Evolutionary conservation across 768 basidiomycete genomes (phyloP).

Genomic region (Mycena capillaripes): DNA sequence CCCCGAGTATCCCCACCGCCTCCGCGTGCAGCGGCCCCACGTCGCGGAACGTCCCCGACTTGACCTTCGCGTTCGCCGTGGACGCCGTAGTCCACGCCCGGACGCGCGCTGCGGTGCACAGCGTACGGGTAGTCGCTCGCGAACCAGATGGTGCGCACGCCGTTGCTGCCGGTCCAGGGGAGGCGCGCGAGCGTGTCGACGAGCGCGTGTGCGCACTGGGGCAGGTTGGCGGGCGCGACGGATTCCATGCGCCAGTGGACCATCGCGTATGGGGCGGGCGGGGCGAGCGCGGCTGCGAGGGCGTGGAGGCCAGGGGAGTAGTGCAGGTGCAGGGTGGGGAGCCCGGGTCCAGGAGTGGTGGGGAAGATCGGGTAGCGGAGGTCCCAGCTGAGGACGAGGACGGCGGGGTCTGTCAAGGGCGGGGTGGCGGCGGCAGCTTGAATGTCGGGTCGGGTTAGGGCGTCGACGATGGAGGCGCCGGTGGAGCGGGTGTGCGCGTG

Average conservation of each 20-base stretch:
- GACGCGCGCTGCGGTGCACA: constrained; percentile 29
- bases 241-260: constrained; percentile 75
- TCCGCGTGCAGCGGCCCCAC: constrained; percentile 58
- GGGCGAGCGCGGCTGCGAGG: constrained; percentile 55
- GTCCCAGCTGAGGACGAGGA: constrained; percentile 69
- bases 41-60: constrained; percentile 63
- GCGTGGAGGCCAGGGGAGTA: constrained; percentile 60
- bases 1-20: constrained; percentile 59
- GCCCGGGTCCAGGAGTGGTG: constrained; percentile 24
- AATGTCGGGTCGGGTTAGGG: constrained; percentile 29
- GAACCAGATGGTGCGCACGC: constrained; percentile 64
- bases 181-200: constrained; percentile 58
- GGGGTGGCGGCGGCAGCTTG: constrained; percentile 1
- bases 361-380: constrained; percentile 62
- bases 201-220: constrained; percentile 64
- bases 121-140: constrained; percentile 67
- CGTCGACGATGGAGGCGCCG: constrained; percentile 37
- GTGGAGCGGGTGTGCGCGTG: constrained; percentile 7
- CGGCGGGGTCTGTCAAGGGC: constrained; percentile 45
- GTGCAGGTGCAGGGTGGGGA: constrained; percentile 45
- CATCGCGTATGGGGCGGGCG: constrained; percentile 56
- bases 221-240: constrained; percentile 55
- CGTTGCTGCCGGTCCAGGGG: constrained; percentile 26
- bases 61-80: constrained; percentile 22
- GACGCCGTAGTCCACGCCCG: constrained; percentile 6